Percentiles rank a stretch among this genome's conserved stretches.
phyloP scores from a whole-genome alignment of 2,329 filamentous ascomycete species.

The Pseudogymnoascus sp. region DNA sequence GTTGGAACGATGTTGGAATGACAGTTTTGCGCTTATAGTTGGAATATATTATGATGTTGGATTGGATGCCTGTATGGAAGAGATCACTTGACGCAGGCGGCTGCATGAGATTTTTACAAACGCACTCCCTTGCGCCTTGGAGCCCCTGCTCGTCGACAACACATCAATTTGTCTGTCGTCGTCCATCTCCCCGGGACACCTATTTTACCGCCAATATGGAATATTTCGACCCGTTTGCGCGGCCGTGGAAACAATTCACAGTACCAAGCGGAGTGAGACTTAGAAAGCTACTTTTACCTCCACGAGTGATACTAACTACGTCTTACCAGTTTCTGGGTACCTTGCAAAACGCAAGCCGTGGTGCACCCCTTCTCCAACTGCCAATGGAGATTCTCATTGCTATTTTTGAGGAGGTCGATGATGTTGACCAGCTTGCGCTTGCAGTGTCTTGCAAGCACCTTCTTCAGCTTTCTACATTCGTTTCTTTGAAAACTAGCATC shows the following conservation, averaged over 20 bases:
- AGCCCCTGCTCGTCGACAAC: background rate
- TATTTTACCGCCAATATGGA: background rate
- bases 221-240: background rate
- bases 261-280: background rate
- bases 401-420: background rate
- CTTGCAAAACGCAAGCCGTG: background rate
- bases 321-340: background rate
- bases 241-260: background rate
- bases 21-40: background rate
- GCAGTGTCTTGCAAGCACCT: background rate
- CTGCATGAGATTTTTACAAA: background rate
- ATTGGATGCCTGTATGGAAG: background rate
- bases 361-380: background rate
- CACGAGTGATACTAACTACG: background rate
- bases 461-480: background rate
- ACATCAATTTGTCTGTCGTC: background rate
- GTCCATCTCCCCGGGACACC: background rate
- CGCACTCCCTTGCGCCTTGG: background rate
- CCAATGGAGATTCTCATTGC: background rate
- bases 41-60: background rate
- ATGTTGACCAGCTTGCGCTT: background rate
- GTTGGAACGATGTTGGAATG: conserved; percentile 3
- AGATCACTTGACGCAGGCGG: background rate
- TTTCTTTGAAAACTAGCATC: background rate
- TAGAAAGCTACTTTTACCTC: background rate